phyloP scores from a whole-genome alignment of 306 rosid genomes.

The Cajanus cajan region DNA sequence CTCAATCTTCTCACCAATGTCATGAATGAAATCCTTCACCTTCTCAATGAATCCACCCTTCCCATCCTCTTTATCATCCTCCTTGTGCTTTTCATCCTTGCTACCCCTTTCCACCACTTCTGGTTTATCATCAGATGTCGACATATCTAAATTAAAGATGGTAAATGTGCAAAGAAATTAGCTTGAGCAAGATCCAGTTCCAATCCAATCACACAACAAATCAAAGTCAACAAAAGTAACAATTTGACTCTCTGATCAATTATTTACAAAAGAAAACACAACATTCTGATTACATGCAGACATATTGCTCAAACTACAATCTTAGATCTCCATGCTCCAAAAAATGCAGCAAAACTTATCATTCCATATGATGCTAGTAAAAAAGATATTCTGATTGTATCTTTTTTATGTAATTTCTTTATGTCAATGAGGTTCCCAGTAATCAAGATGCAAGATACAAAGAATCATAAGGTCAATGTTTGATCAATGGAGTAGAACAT shows the following conservation, averaged over 20 bases:
- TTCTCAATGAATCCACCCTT: constrained; percentile 78
- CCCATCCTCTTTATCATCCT: constrained; percentile 50
- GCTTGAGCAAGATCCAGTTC: constrained; percentile 16
- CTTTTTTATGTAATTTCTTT: neutral
- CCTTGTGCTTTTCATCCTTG: constrained; percentile 52
- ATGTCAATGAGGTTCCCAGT: neutral
- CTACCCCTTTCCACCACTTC: constrained; percentile 59
- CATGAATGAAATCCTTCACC: constrained; percentile 93
- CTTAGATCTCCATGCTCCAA: constrained; percentile 26
- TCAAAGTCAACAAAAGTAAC: constrained; percentile 26
- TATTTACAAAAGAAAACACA: constrained; percentile 3
- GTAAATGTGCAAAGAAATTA: neutral
- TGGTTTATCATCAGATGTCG: constrained; percentile 58
- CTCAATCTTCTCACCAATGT: constrained; percentile 93
- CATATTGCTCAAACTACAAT: constrained; percentile 17
- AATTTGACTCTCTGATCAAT: neutral
- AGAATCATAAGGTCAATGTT: constrained; percentile 18
- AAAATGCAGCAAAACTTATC: constrained; percentile 8
- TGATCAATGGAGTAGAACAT: neutral
- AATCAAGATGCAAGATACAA: neutral
- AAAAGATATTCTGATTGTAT: neutral
- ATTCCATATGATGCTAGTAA: neutral
- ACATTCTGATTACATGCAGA: constrained; percentile 19
- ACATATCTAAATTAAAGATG: constrained; percentile 43
- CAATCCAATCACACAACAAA: constrained; percentile 12